Base-by-base conservation (phyloP, 2,329 filamentous ascomycete species). In the Scortechinia acanthostroma region DNA sequence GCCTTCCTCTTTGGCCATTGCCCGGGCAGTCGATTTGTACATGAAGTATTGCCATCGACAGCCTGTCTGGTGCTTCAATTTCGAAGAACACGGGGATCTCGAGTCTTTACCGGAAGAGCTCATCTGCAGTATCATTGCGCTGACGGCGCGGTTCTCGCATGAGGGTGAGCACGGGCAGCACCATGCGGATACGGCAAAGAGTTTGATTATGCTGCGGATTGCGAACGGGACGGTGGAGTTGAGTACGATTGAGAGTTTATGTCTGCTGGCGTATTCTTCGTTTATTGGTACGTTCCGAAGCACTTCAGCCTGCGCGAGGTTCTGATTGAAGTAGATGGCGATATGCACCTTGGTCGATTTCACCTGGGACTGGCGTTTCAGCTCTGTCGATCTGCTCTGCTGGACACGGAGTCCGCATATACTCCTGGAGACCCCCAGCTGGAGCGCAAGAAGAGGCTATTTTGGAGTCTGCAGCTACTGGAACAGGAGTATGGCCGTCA, bases 381-480 rank as follows among this genome's bases (percentile, higher is more conserved):
- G 49, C 64, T 75, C 5, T 74, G 70, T 49, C 67, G 68, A 5
- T 70, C 71, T 0, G 71, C 71, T 4, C 68, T 68, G 65, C 53
- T 75, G 1, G 71, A 75, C 45, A 51, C 68, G 0, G 61, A 66
- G 40, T 60, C 63, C 0, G 54, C 58, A 0, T 73, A 73, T 42
- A 51, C 51, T 0, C 44, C 53, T 2, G 58, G 64, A 4, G 63
- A 65, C 28, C 54, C 59, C 1, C 51, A 50, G 1, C 50, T 55
- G 0, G 68, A 75, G 44, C 63, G 70, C 6, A 74, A 74, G 52
- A 72, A 67, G 51, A 55, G 69, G 2, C 55, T 74, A 0, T 75
- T 74, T 22, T 75, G 71, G 71, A 74, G 70, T 45, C 57, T 75
- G 0, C 69, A 74, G 44, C 53, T 71, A 2, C 63, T 75, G 0